phyloP scores from a whole-genome alignment of 768 basidiomycete genomes.

The Mycena kentingensis region DNA sequence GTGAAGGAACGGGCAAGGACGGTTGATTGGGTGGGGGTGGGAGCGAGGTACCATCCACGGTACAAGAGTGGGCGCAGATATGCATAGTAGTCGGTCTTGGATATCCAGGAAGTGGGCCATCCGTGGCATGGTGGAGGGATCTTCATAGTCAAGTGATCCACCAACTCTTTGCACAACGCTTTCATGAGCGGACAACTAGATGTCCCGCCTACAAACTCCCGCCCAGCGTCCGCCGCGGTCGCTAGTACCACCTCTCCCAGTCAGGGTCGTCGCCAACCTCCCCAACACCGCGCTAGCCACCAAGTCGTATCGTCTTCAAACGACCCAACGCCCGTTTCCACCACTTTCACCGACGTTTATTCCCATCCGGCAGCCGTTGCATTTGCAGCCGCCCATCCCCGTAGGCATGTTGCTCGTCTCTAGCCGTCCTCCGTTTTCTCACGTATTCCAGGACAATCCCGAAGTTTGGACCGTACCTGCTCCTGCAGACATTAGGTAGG shows the following conservation, averaged over 20 bases:
- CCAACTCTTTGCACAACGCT: too few relatives aligned
- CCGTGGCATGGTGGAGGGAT: conserved; percentile 10
- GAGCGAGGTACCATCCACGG: conserved; percentile 15
- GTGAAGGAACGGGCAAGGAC: conserved; percentile 11
- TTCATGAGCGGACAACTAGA: too few relatives aligned
- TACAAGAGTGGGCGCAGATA: conserved; percentile 18
- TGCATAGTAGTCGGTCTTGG: conserved; percentile 8
- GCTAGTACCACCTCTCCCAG: background rate
- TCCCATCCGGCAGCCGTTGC: conserved; percentile 83
- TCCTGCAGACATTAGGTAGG: conserved; percentile 93
- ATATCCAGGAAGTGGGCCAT: conserved; percentile 22
- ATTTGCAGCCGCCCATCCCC: conserved; percentile 80
- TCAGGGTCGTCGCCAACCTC: conserved; percentile 11
- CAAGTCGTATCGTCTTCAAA: conserved; percentile 36
- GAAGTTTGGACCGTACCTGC: conserved; percentile 92
- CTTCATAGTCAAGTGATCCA: too few relatives aligned
- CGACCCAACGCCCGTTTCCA: conserved; percentile 32
- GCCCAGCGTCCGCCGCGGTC: conserved; percentile 18
- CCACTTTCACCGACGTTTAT: conserved; percentile 71
- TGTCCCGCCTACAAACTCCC: too few relatives aligned
- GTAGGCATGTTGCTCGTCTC: too few relatives aligned
- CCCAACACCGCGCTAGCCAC: conserved; percentile 26
- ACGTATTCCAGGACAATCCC: too few relatives aligned
- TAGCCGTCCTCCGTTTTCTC: too few relatives aligned
- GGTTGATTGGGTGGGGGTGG: background rate